Evolutionary conservation across 83 land plant genomes (phyloP), one percentile per base, ranked within the genome.

Genomic region (Picea engelmannii): DNA sequence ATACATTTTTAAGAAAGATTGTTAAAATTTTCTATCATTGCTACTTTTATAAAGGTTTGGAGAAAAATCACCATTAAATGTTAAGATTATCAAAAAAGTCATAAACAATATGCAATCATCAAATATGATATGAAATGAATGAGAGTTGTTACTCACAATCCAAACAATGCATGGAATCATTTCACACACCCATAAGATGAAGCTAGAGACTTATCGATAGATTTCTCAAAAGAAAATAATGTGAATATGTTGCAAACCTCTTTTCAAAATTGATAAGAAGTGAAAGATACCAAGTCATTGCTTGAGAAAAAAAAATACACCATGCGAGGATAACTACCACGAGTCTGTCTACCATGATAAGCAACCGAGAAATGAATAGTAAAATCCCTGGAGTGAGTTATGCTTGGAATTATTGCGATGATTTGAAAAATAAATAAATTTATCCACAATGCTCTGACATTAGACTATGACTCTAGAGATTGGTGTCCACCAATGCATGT

Each of bases 191-290:
- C 35, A 1, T 1, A 31, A 1, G 35, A 31, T 31, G 35, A 31
- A 31, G 35, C 35, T 31, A 31, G 35, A 31, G 35, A 31, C 35
- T 1, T 1, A 31, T 1, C 35, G n/a, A n/a, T n/a, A n/a, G 2
- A 1, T 11, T 24, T 44, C 76, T 71, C 3, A 71, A 11, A 44
- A 71, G 76, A 42, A 71, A 71, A 71, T 40, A 13, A 40, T 42
- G 76, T 42, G 76, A 42, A 52, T 24, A 18, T n/a, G 44, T 20
- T 18, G 76, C 55, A 42, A 4, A 71, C n/a, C 55, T 16, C 55
- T 40, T 71, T 44, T 71, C 49, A 71, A 40, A 71, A 71, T n/a
- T 25, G 9, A 71, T 44, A 71, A 71, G 10, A 71, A 71, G 49
- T 44, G 76, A 71, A 42, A 52, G 55, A 8, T 24, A 71, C 76